Conservation (phyloP, 2,329 filamentous ascomycete species). For the Exophiala sideris region DNA sequence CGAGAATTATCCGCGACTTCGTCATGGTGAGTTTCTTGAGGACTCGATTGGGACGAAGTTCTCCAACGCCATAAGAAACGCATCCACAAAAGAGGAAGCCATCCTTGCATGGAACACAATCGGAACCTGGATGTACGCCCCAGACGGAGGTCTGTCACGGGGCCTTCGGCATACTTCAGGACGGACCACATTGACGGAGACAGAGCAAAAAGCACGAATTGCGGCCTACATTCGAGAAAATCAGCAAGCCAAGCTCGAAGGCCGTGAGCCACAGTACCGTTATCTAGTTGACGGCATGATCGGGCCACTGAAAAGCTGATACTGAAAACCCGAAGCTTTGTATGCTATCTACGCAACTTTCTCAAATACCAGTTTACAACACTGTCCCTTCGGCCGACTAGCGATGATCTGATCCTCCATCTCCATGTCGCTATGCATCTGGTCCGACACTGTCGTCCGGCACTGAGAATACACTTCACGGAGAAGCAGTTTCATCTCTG, state of each 20-base stretch:
- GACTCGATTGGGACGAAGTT: neutral
- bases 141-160: neutral
- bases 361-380: conserved; percentile 49
- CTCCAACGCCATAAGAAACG: neutral
- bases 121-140: neutral
- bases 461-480: conserved; percentile 61
- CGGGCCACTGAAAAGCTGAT: too few relatives aligned
- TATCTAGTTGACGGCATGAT: too few relatives aligned
- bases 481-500: conserved; percentile 66
- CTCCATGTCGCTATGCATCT: conserved; percentile 58
- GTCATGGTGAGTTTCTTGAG: neutral
- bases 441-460: conserved; percentile 50
- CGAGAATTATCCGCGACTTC: neutral
- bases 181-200: neutral
- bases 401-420: conserved; percentile 68
- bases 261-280: neutral
- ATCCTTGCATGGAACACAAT: neutral
- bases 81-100: neutral
- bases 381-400: conserved; percentile 58
- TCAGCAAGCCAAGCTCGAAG: neutral
- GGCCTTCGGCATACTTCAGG: neutral
- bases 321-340: too few relatives aligned
- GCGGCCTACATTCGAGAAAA: neutral
- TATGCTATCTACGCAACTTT: neutral
- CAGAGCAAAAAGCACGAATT: neutral